Percentiles rank a stretch among this genome's conserved stretches.
These are phyloP conservation scores for Aspergillus sp. DNA, from an alignment of 2,329 filamentous ascomycete genomes.

Conservation along the genomic window DNA sequence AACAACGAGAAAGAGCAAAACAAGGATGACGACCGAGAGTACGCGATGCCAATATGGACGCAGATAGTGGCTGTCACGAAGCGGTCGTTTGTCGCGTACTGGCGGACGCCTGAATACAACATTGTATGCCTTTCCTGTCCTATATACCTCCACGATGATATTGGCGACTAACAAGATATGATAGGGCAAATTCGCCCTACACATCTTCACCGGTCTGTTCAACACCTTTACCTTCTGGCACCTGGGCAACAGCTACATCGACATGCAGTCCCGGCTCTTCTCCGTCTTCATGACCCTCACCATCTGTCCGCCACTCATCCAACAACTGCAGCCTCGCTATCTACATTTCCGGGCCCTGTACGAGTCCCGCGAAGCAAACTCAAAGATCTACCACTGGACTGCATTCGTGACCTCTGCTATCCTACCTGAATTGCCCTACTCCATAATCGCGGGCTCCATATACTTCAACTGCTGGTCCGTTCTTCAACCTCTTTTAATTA, in stretches of 20 bases:
- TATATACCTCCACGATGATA: background rate
- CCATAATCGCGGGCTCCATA: conserved; percentile 62
- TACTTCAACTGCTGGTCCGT: conserved; percentile 66
- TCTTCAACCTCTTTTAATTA: too few relatives aligned
- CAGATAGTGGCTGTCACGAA: conserved; percentile 58
- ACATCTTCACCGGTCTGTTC: conserved; percentile 65
- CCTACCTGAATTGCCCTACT: conserved; percentile 69
- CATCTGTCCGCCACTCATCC: conserved; percentile 71
- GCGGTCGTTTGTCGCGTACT: conserved; percentile 63
- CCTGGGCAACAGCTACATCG: conserved; percentile 56
- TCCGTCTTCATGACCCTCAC: conserved; percentile 75
- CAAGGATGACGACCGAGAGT: conserved; percentile 59
- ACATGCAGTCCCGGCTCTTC: conserved; percentile 72
- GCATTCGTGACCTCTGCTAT: conserved; percentile 68
- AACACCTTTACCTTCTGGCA: conserved; percentile 71
- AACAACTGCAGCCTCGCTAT: conserved; percentile 74
- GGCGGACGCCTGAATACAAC: conserved; percentile 64
- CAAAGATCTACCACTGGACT: conserved; percentile 77
- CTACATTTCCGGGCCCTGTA: conserved; percentile 67
- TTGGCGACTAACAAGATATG: background rate
- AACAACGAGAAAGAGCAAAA: conserved; percentile 36
- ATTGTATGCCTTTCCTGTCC: conserved; percentile 29
- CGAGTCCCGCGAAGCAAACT: conserved; percentile 69
- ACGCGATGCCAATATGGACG: conserved; percentile 58
- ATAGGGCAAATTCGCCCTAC: conserved; percentile 61